Percentiles rank a stretch among this genome's conserved stretches.
Evolutionary conservation across 805 yeast genomes (phyloP).

Genomic region (Saccharomycopsis selenospora): DNA sequence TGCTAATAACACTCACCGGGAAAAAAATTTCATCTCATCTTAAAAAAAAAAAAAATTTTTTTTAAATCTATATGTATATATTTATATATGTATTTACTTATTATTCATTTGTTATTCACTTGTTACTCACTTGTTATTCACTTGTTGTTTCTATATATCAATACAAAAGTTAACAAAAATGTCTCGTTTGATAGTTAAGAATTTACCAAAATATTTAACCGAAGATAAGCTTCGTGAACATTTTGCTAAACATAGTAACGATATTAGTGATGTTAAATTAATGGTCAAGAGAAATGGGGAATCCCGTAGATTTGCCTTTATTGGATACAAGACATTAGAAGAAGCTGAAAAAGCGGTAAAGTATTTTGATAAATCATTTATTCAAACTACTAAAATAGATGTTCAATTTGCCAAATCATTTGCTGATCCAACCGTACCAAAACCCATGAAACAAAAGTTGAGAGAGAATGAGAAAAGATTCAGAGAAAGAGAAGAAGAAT

Average conservation of each 20-base stretch:
- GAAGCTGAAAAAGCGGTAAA: conserved; percentile 77
- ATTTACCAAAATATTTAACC: conserved; percentile 58
- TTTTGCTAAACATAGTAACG: conserved; percentile 33
- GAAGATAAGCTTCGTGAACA: conserved; percentile 55
- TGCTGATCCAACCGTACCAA: conserved; percentile 75
- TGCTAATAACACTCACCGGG: too few relatives aligned
- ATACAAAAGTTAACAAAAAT: conserved; percentile 1
- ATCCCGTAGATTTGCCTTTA: conserved; percentile 87
- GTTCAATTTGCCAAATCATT: conserved; percentile 81
- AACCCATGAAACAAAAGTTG: conserved; percentile 48
- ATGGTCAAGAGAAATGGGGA: conserved; percentile 77
- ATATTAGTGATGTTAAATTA: conserved; percentile 82
- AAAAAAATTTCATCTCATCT: too few relatives aligned
- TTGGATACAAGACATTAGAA: conserved; percentile 67
- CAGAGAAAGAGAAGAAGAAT: conserved; percentile 34
- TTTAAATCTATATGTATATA: too few relatives aligned
- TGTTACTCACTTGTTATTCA: too few relatives aligned
- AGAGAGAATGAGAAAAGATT: conserved; percentile 43
- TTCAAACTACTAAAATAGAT: conserved; percentile 73
- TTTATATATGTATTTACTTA: too few relatives aligned
- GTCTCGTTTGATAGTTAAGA: conserved; percentile 72
- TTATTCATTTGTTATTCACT: too few relatives aligned
- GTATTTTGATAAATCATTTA: conserved; percentile 69
- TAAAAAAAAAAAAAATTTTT: too few relatives aligned
- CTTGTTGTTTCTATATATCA: too few relatives aligned